These are phyloP conservation scores for Exophiala bonariae DNA, from an alignment of 2,329 filamentous ascomycete species.

Conservation along the genomic window DNA sequence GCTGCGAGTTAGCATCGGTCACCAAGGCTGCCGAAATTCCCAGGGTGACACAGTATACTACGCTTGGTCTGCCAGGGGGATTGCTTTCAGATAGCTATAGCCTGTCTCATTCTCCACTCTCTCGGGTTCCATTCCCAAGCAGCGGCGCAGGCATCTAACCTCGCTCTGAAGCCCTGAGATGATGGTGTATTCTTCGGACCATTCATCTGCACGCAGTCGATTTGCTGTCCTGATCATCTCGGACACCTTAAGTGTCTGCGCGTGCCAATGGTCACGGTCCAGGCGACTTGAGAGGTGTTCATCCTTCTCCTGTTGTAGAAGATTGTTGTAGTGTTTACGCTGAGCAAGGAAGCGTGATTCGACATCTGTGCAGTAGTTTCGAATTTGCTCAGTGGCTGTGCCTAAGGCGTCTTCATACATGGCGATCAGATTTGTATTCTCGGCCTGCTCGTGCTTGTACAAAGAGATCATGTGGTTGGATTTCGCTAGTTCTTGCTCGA, in stretches of 20 bases:
- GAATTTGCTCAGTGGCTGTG: slow-evolving; percentile 51
- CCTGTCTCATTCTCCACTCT: slow-evolving; percentile 50
- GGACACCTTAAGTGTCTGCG: slow-evolving; percentile 47
- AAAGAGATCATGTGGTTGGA: slow-evolving; percentile 44
- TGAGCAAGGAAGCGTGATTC: slow-evolving; percentile 48
- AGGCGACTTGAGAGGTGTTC: slow-evolving; percentile 49
- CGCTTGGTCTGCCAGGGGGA: slow-evolving; percentile 32
- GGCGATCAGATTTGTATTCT: slow-evolving; percentile 48
- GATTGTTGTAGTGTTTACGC: slow-evolving; percentile 50
- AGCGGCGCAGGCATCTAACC: slow-evolving; percentile 48
- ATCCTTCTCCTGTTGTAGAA: slow-evolving; percentile 52
- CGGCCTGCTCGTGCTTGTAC: slow-evolving; percentile 47
- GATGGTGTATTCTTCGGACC: slow-evolving; percentile 44
- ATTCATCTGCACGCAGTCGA: slow-evolving; percentile 49
- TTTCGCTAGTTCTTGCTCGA: slow-evolving; percentile 48
- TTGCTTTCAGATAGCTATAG: slow-evolving; percentile 48
- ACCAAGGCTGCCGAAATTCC: too few species aligned
- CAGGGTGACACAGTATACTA: too few species aligned
- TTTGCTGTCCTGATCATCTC: slow-evolving; percentile 52
- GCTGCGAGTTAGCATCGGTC: too few species aligned
- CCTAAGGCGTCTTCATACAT: slow-evolving; percentile 50
- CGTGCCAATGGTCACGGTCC: slow-evolving; percentile 51
- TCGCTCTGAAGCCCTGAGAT: slow-evolving; percentile 50
- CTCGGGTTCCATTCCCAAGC: slow-evolving; percentile 49
- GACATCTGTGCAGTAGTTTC: slow-evolving; percentile 51